Base-by-base conservation (phyloP, 176 grass and related monocot genomes). In the Oryza meyeriana region DNA sequence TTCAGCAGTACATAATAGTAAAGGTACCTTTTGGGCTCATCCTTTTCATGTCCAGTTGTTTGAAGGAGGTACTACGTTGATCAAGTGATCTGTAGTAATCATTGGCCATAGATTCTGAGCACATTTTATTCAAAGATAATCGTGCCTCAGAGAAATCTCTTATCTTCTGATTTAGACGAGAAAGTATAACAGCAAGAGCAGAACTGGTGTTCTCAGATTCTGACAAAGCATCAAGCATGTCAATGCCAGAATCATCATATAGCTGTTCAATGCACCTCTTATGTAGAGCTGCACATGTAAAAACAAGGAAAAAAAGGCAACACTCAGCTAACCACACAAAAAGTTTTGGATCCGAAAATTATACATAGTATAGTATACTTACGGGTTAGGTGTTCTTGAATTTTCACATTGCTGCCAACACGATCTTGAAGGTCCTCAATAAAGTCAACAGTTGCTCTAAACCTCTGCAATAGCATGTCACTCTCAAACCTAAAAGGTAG, bases 91-190 rank as follows among this genome's bases (percentile, higher is more conserved):
- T 80, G 52, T 65, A 34, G 63, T 88, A 76, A 72, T 77, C 86
- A 81, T 83, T 72, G 4, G 74, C 18, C 69, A 79, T 72, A 72
- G 70, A 39, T 38, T n/a, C 72, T 42, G 44, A 40, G 64, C 79
- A 77, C 1, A 2, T 9, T 72, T 74, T 88, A 28, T 61, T 24
- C 57, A 94, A 61, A 48, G 25, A 58, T 55, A 27, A 35, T 5
- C 29, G 62, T 31, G 45, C 42, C 34, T 48, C 81, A 28, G 25
- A 64, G 31, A 77, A 22, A 59, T 55, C 59, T 48, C 80, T 31
- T 77, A 83, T 66, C 75, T 80, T 94, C 47, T 81, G 85, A 32
- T 84, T 88, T 63, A 94, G 78, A 84, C 91, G 88, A 80, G 20
- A 59, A 31, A 69, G 80, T 52, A 90, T 41, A 78, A 94, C 34